Conservation (phyloP, 1,139 yeast species). For the Yamadazyma mexicana region DNA sequence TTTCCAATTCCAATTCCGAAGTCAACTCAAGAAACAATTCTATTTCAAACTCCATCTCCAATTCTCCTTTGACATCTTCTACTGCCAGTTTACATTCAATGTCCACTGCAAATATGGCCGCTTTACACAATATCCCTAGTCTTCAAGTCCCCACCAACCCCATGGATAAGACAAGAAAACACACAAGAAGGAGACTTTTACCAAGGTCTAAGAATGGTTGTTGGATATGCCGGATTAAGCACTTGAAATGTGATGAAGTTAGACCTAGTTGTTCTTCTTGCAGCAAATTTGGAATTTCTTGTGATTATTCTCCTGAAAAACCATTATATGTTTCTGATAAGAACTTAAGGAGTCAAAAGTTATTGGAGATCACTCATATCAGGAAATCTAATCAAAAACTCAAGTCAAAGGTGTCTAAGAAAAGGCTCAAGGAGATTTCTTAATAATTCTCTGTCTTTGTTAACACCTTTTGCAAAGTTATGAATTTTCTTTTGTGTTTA, state of each 20-base stretch:
- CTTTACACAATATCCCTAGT: conserved; percentile 1
- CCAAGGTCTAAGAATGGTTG: conserved; percentile 50
- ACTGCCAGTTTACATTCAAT: not conserved
- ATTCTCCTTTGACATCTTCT: conserved; percentile 6
- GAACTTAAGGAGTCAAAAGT: conserved; percentile 34
- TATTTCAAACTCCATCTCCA: conserved; percentile 7
- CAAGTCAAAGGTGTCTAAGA: conserved; percentile 12
- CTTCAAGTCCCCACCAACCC: not conserved
- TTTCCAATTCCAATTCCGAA: conserved; percentile 9
- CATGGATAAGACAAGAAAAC: conserved; percentile 22
- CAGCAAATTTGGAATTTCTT: conserved; percentile 40
- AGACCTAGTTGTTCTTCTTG: conserved; percentile 44
- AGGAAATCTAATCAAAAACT: conserved; percentile 29
- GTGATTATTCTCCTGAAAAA: conserved; percentile 44
- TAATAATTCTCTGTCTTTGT: not conserved
- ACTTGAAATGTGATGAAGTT: conserved; percentile 46
- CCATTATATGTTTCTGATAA: conserved; percentile 45
- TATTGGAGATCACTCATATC: conserved; percentile 31
- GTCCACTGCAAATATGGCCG: not conserved
- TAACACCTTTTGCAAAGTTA: too few species aligned
- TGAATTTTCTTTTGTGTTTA: too few species aligned
- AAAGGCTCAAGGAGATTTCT: conserved; percentile 5
- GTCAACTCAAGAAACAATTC: conserved; percentile 8
- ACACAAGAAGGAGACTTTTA: conserved; percentile 42
- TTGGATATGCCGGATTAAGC: conserved; percentile 53